Base-by-base conservation (phyloP, 257 asterid genomes). In the Solanum neorickii region DNA sequence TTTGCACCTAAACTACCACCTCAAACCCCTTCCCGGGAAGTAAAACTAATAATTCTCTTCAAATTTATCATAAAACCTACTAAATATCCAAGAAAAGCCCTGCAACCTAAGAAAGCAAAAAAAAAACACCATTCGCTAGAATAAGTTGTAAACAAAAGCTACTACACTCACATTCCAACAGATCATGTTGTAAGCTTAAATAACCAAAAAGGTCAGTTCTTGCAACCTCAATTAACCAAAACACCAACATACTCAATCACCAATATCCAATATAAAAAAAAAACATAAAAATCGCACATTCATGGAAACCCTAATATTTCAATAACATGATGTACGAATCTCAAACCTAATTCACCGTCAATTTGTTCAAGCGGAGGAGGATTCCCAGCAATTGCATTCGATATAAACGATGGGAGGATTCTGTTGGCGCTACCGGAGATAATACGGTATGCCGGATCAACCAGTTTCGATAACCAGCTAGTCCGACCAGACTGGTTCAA, bases 381-480 rank as follows among this genome's bases (percentile, higher is more conserved):
- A 27, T 21, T 82, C 41, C 89, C 20, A 47, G 86, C 27, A 14
- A 60, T 29, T 3, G 88, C 10, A 77, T 86, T 83, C 80, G 89
- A 87, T 13, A 91, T 87, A 82, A 90, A 90, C 52, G 90, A 75
- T 33, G 93, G 92, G 41, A 92, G 39, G 18, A 91, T 84, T 47
- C 76, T 89, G 84, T 69, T 90, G 56, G 93, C 93, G 85, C 92
- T 90, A 35, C 89, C 89, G 25, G 89, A 66, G 1, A 92, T 88
- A 6, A 92, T 89, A 44, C 92, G 93, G 88, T 85, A 89, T 9
- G 93, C 94, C 23, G 94, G 94, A 88, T 90, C 92, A 42, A 91
- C 91, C 27, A 92, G 69, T 86, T 89, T 91, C 47, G 93, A 88
- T 76, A 91, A 59, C 94, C 93, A 91, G 21, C 90, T 39, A 41